Evolutionary conservation across 345 rosid species (phyloP), one percentile per base, ranked within the genome.

Genomic region (Raphanus sativus): DNA sequence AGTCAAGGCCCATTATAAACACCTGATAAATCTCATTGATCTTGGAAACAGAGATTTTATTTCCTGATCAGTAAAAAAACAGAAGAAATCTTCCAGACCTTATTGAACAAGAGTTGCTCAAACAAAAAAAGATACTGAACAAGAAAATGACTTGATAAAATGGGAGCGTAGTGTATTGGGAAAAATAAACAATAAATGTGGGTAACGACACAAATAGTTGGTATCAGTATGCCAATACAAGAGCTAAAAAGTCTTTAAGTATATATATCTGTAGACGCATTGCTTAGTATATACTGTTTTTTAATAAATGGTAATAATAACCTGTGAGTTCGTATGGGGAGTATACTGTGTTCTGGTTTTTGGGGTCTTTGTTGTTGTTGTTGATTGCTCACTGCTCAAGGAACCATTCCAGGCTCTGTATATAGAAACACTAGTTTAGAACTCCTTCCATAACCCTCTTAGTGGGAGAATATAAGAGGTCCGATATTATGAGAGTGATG

Each of bases 371-470:
- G 74, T 40, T 63, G 29, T 68, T 21, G 29, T 54, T 21, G 2
- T 62, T 9, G 15, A 24, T 79, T 69, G 78, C 79, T 69, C 74
- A 79, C 45, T 69, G 56, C 38, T 34, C 79, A 74, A 90, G 84
- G 81, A 85, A 81, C 91, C 92, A 89, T 70, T 86, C 87, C 85
- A 93, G 74, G 79, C 86, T 84, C 98, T 91, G 92, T 83, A 71
- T 61, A 40, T 16, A 67, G 26, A 61, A 68, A 32, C 59, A 33
- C 65, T 32, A 50, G n/a, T 38, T 13, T 56, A 17, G 7, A 38
- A 45, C 59, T 62, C 45, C 10, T 38, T n/a, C 76, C 11, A 24
- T 6, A 13, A n/a, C 25, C 7, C 6, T 21, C 45, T 64, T 63
- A 55, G n/a, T 38, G 21, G 52, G 21, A 13, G 28, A 64, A 70